Base-by-base conservation (phyloP, 177 flowering plant species). In the Tripterygium wilfordii region DNA sequence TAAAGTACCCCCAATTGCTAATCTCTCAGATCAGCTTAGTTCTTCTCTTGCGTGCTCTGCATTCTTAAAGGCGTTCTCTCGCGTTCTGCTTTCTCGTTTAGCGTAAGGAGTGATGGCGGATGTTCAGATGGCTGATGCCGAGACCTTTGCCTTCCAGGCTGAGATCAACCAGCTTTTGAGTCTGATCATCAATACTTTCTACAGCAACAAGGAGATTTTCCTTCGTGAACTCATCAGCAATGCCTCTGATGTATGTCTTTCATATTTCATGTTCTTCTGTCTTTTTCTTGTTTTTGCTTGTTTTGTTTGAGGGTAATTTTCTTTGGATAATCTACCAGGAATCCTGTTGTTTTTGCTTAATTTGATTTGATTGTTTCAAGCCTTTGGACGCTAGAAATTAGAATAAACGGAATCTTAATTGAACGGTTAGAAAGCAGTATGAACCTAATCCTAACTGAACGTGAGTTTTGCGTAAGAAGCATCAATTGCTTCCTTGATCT, bases 181-280 rank as follows among this genome's bases (percentile, higher is more conserved):
- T 22, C 41, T 72, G 27, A 72, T 72, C 54, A 72, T 72, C 62
- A 72, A 72, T 22, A 69, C 78, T 1, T 72, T 72, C 54, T 72
- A 72, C 64, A 68, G 74, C 54, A 73, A 73, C 73, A 74, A 74
- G 53, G 79, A 74, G 66, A 74, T 79, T 12, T 76, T 79, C 64
- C 71, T 78, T 16, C 75, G 83, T 16, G 82, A 71, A 22, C 37
- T 79, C 42, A 71, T 74, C 71, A 69, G 78, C 68, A 79, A 77
- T 29, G 47, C 83, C 6, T 78, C 83, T 24, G 83, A 78, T 49
- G 82, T 74, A 57, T 0, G 70, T 55, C 15, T 25, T 8, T 31
- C 10, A 5, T 7, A 22, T 27, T 36, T 3, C 8, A 7, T 27
- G 8, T n/a, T 7, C 13, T 6, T 26, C 12, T 47, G 15, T 41